A percentile compares a stretch with the other conserved stretches of the same genome.
phyloP scores from a whole-genome alignment of 805 yeast species.

The Pichia nanzhaoensis region DNA sequence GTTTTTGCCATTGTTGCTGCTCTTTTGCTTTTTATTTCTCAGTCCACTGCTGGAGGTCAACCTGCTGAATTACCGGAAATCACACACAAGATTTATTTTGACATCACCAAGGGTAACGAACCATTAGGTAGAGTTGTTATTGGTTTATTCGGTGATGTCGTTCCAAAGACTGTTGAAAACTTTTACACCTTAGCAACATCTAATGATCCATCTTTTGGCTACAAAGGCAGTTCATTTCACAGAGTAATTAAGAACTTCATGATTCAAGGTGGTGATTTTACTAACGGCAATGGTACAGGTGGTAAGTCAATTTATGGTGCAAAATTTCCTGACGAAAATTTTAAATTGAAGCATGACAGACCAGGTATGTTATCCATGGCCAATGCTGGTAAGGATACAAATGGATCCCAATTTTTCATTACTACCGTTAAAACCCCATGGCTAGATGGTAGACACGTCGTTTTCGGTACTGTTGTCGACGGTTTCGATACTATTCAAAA shows the following conservation, averaged over 20 bases:
- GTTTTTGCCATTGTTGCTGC: conserved; percentile 17
- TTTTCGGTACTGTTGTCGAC: conserved; percentile 87
- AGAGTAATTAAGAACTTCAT: conserved; percentile 65
- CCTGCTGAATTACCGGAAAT: conserved; percentile 42
- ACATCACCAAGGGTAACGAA: conserved; percentile 73
- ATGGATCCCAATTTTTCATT: conserved; percentile 93
- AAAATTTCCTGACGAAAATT: conserved; percentile 65
- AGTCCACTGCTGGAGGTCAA: conserved; percentile 15
- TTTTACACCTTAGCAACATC: conserved; percentile 76
- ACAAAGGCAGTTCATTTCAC: conserved; percentile 60
- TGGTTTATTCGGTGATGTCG: conserved; percentile 82
- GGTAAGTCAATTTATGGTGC: conserved; percentile 70
- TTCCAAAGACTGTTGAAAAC: conserved; percentile 85
- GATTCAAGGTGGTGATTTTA: conserved; percentile 81
- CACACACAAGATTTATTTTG: conserved; percentile 81
- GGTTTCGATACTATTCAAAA: conserved; percentile 77
- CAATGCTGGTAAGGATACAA: conserved; percentile 71
- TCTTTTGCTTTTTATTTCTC: conserved; percentile 17
- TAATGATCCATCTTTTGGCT: conserved; percentile 60
- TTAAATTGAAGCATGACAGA: conserved; percentile 57
- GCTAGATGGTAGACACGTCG: conserved; percentile 94
- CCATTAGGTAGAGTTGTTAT: conserved; percentile 74
- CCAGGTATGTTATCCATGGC: conserved; percentile 74
- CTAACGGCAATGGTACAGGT: conserved; percentile 62
- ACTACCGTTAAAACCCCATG: conserved; percentile 87